These are phyloP conservation scores for Miscanthus sacchariflorus DNA, from an alignment of 202 grass and related monocot genomes.

Conservation along the genomic window DNA sequence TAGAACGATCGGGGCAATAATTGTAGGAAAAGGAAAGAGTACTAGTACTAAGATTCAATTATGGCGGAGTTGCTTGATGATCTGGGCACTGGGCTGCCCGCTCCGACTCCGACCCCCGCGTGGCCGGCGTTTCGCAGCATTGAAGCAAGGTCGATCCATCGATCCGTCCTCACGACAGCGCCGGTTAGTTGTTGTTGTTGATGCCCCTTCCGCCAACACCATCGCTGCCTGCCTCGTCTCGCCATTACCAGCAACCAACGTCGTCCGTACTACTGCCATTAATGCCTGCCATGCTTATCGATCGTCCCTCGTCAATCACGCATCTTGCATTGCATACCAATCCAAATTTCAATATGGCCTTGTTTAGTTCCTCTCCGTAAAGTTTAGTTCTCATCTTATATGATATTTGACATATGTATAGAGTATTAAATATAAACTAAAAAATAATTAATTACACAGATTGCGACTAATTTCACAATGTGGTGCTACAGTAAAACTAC, in stretches of 20 bases:
- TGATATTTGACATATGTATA: no score
- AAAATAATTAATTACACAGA: no score
- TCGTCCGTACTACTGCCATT: slow-evolving; percentile 35
- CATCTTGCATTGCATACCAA: slow-evolving; percentile 1
- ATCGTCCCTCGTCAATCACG: not conserved
- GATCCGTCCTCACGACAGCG: slow-evolving; percentile 38
- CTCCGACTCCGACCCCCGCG: not conserved
- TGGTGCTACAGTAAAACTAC: no score
- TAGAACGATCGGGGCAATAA: slow-evolving; percentile 22
- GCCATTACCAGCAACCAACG: slow-evolving; percentile 18
- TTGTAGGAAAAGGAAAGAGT: slow-evolving; percentile 35
- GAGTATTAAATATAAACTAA: no score
- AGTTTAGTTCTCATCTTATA: no score
- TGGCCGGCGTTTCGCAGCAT: slow-evolving; percentile 48
- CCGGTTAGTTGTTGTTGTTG: slow-evolving; percentile 19
- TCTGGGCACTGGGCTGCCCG: not conserved
- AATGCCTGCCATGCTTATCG: slow-evolving; percentile 29
- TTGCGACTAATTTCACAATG: no score
- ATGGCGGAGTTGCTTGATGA: slow-evolving; percentile 32
- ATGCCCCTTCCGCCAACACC: slow-evolving; percentile 46
- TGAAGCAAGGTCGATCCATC: slow-evolving; percentile 51
- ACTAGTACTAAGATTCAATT: slow-evolving; percentile 30
- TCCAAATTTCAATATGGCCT: no score
- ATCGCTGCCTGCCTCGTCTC: not conserved
- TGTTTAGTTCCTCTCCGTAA: no score